Evolutionary conservation across 805 yeast genomes (phyloP).

Genomic region (Teunomyces panamensis): DNA sequence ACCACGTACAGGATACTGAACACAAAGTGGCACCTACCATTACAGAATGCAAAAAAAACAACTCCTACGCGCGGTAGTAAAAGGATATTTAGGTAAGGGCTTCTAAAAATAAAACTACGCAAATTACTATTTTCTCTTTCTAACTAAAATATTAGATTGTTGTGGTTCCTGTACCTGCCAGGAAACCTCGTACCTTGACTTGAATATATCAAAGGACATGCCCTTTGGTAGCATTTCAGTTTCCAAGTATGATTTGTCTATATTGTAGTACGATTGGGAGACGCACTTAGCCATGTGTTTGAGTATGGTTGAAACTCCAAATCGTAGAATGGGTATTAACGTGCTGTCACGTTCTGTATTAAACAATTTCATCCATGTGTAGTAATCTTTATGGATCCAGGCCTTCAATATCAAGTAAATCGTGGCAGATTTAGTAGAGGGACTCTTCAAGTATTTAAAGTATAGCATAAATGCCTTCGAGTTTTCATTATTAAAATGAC

Average conservation of each 20-base stretch:
- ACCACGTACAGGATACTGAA: background rate
- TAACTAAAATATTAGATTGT: conserved; percentile 21
- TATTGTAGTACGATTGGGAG: conserved; percentile 37
- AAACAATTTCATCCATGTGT: conserved; percentile 28
- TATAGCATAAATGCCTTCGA: conserved; percentile 30
- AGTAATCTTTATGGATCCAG: conserved; percentile 31
- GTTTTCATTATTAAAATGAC: conserved; percentile 37
- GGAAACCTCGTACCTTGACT: conserved; percentile 14
- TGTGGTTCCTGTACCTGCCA: conserved; percentile 30
- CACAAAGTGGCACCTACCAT: too few species aligned
- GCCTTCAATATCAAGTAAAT: conserved; percentile 13
- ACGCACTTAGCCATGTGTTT: conserved; percentile 28
- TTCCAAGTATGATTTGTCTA: conserved; percentile 24
- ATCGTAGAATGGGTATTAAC: conserved; percentile 37
- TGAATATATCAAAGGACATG: conserved; percentile 16
- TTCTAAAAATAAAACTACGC: background rate
- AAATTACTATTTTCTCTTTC: conserved; percentile 11
- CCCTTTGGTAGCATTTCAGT: conserved; percentile 25
- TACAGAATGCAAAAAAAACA: too few species aligned
- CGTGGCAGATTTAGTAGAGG: conserved; percentile 6
- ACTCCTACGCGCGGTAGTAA: too few species aligned
- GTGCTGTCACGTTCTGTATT: conserved; percentile 31
- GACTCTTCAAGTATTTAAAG: conserved; percentile 20
- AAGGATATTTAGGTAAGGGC: too few species aligned
- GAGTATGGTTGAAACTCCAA: conserved; percentile 36